Evolutionary conservation across 179 eudicot species (phyloP).

Genomic region (Spergularia azorica): DNA sequence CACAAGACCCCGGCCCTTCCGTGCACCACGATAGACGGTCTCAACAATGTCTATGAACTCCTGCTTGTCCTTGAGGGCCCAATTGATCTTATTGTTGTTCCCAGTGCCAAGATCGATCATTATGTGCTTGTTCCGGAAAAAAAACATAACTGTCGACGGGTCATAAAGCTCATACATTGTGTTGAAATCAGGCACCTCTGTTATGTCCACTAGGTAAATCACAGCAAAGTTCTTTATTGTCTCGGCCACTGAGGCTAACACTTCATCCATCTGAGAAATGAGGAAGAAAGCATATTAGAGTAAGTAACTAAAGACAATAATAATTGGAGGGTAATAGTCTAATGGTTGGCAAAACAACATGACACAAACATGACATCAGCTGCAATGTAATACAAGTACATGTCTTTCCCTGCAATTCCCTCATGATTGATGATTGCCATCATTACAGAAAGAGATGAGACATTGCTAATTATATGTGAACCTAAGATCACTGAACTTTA

Average conservation of each 20-base stretch:
- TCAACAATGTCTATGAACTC: slow-evolving; percentile 52
- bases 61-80: slow-evolving; percentile 51
- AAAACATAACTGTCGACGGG: slow-evolving; percentile 84
- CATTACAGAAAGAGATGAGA: neutral
- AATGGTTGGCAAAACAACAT: too few relatives aligned
- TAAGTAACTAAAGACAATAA: neutral
- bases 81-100: slow-evolving; percentile 50
- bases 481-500: neutral
- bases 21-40: slow-evolving; percentile 49
- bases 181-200: slow-evolving; percentile 94
- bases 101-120: slow-evolving; percentile 81
- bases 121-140: slow-evolving; percentile 89
- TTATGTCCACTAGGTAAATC: slow-evolving; percentile 75
- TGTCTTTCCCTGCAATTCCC: too few relatives aligned
- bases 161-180: slow-evolving; percentile 88
- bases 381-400: too few relatives aligned
- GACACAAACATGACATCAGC: too few relatives aligned
- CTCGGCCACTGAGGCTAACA: slow-evolving; percentile 79
- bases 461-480: neutral
- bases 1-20: slow-evolving; percentile 73
- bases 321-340: neutral
- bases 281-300: neutral
- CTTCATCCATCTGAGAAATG: slow-evolving; percentile 77
- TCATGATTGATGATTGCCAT: too few relatives aligned
- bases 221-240: slow-evolving; percentile 82